A percentile compares a stretch with the other conserved stretches of the same genome.
Evolutionary conservation across 73 alveolate species (phyloP).

Genomic region (Paramecium primaurelia): DNA sequence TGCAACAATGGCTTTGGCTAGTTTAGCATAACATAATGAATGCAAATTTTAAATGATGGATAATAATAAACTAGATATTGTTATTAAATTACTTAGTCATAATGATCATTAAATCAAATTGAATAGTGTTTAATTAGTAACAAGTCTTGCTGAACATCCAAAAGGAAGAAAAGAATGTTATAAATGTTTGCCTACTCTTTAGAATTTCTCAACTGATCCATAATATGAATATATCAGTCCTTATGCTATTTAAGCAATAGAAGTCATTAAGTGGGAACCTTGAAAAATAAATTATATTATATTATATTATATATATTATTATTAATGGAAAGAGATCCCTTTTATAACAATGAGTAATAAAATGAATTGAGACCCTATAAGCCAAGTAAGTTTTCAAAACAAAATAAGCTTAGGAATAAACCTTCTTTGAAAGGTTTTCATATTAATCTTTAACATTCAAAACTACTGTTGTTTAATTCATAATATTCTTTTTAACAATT

Average conservation of each 20-base stretch:
- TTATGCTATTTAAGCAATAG: slow-evolving; percentile 45
- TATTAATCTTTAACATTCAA: slow-evolving; percentile 15
- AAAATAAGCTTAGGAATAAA: neutral
- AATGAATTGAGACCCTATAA: neutral
- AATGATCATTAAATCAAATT: slow-evolving; percentile 35
- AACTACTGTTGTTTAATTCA: neutral
- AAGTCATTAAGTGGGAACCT: slow-evolving; percentile 60
- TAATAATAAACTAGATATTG: slow-evolving; percentile 29
- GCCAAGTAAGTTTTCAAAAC: neutral
- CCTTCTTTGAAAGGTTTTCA: slow-evolving; percentile 35
- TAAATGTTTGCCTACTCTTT: slow-evolving; percentile 36
- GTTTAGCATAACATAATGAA: slow-evolving; percentile 57
- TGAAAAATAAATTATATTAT: slow-evolving; percentile 23
- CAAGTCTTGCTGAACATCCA: slow-evolving; percentile 64
- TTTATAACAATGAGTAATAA: neutral
- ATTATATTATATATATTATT: neutral
- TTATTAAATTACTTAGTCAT: slow-evolving; percentile 6
- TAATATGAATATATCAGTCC: slow-evolving; percentile 51
- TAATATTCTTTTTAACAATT: slow-evolving; percentile 20
- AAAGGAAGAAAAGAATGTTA: slow-evolving; percentile 54
- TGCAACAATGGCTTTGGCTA: slow-evolving; percentile 48
- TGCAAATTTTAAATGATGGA: slow-evolving; percentile 56
- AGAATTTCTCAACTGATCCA: slow-evolving; percentile 46
- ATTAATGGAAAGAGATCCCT: slow-evolving; percentile 13
- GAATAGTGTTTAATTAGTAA: slow-evolving; percentile 46